These are phyloP conservation scores for Coemansia sp. DNA, from an alignment of 192 early-diverging fungal genomes.

Conservation along the genomic window DNA sequence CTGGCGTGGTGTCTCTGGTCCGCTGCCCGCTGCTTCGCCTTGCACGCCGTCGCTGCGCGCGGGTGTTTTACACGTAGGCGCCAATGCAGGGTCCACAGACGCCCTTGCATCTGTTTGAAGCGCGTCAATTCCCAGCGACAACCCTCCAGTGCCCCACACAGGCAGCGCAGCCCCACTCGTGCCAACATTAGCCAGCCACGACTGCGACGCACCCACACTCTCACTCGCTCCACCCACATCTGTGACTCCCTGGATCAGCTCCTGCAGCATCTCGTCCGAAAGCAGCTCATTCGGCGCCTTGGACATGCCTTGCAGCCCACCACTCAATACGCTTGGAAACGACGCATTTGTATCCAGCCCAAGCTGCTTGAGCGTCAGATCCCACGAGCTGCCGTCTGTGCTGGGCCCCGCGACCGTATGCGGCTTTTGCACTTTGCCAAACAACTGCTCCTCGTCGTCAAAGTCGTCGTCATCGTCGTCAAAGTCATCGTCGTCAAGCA, in stretches of 20 bases:
- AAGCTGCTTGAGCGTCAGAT: slow-evolving; percentile 32
- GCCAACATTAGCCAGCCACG: slow-evolving; percentile 6
- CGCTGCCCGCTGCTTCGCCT: not conserved
- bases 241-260: slow-evolving; percentile 33
- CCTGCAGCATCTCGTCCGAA: slow-evolving; percentile 39
- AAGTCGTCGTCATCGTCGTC: slow-evolving; percentile 44
- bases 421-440: not conserved
- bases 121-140: not conserved
- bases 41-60: not conserved
- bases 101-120: not conserved
- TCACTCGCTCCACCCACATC: not conserved
- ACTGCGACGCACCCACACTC: not conserved
- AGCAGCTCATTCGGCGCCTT: not conserved
- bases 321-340: not conserved
- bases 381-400: slow-evolving; percentile 18
- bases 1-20: slow-evolving; percentile 2
- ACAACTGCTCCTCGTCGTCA: slow-evolving; percentile 19
- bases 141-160: not conserved
- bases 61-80: not conserved
- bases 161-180: not conserved
- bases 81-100: not conserved
- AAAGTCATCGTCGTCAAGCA: slow-evolving; percentile 36
- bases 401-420: not conserved
- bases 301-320: not conserved
- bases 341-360: slow-evolving; percentile 12